Evolutionary conservation across 2,329 filamentous ascomycete genomes (phyloP), one percentile per base, ranked within the genome.

Genomic region (Epichloe glyceriae): DNA sequence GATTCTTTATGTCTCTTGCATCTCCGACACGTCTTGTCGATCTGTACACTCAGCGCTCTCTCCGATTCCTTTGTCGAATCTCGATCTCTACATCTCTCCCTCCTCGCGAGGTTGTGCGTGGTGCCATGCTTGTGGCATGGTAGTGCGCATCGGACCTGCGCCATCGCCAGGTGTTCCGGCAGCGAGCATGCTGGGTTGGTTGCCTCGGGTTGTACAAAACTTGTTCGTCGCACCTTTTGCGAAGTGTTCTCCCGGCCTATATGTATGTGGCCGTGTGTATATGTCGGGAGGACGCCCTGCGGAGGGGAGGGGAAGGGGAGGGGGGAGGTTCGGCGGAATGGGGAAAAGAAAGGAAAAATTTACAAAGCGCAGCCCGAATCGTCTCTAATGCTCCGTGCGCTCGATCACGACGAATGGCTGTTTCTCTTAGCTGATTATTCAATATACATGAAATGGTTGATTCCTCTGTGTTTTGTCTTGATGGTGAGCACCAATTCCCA

Each of bases 351-450:
- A 20, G 17, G 5, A 17, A 30, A 22, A 17, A 14, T 47, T 47
- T 44, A 34, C 35, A 22, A 39, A 44, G 42, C 41, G 38, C 46
- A 52, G 47, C 43, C 54, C 53, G 48, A 44, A 55, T 66, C 62
- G 60, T 64, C 61, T 65, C 58, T 64, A 64, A 67, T 67, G 62
- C 62, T 61, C 59, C 64, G 59, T 63, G 64, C 64, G 62, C 62
- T 64, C 63, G 59, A 65, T 66, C 61, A 67, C 61, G 65, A 67
- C 62, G 65, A 66, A 67, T 61, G 63, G 63, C 64, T 67, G 62
- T 68, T 68, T 68, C 61, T 67, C 44, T 68, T 67, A 67, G 65
- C 67, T 69, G 65, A 50, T 38, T 49, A 52, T 49, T 50, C 19
- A 52, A 52, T 50, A 50, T 37, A 64, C 61, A 66, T 47, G 30